These are phyloP conservation scores for Blastomyces gilchristii DNA, from an alignment of 2,329 filamentous ascomycete species.

Conservation along the genomic window DNA sequence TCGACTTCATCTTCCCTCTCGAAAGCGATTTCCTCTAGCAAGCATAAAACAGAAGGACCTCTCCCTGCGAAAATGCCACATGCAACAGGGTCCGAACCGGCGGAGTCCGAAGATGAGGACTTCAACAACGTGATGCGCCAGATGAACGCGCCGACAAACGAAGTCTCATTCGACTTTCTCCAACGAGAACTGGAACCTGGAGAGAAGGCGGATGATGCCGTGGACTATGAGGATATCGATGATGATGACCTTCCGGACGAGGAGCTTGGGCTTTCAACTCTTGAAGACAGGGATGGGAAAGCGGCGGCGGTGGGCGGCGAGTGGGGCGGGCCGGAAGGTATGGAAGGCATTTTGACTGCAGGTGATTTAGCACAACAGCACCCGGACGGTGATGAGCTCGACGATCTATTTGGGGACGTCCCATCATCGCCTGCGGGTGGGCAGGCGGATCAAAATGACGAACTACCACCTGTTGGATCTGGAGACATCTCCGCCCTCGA, in stretches of 20 bases:
- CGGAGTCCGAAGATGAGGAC: slow-evolving; percentile 28
- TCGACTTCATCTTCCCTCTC: background rate
- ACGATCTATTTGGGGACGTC: slow-evolving; percentile 41
- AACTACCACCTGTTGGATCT: background rate
- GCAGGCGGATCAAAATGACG: slow-evolving; percentile 19
- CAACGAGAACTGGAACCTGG: slow-evolving; percentile 36
- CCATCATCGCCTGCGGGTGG: slow-evolving; percentile 28
- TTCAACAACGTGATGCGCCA: slow-evolving; percentile 35
- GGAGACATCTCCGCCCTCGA: slow-evolving; percentile 6
- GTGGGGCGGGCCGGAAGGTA: slow-evolving; percentile 11
- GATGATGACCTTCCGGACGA: slow-evolving; percentile 87
- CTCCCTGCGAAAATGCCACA: slow-evolving; percentile 29
- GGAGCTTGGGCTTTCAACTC: slow-evolving; percentile 25
- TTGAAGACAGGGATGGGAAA: slow-evolving; percentile 29
- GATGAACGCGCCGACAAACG: slow-evolving; percentile 30
- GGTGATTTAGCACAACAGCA: slow-evolving; percentile 8
- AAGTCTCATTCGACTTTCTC: slow-evolving; percentile 32
- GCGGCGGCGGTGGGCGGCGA: slow-evolving; percentile 7
- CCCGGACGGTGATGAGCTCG: slow-evolving; percentile 31
- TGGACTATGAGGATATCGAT: slow-evolving; percentile 83
- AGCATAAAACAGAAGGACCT: background rate
- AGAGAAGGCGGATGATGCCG: slow-evolving; percentile 83
- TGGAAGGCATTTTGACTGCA: slow-evolving; percentile 9
- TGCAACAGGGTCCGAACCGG: slow-evolving; percentile 23
- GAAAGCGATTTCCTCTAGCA: slow-evolving; percentile 5